Conservation (phyloP, 192 early-diverging fungal genomes). For the Anaeromyces robustus region DNA sequence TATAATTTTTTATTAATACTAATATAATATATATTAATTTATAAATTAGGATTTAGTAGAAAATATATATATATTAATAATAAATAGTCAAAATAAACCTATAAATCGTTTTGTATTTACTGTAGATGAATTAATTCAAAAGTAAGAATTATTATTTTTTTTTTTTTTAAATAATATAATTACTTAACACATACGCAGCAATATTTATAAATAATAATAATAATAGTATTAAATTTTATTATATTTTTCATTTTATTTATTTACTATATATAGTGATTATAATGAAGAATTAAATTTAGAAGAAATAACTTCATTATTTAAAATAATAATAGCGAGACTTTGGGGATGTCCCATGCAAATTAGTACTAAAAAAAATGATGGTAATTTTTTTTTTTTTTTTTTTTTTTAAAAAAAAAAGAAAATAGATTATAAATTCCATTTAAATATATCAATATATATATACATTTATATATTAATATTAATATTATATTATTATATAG, state of each 20-base stretch:
- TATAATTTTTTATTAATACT: no score
- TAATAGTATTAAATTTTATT: no score
- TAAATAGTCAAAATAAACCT: not conserved
- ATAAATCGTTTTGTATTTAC: not conserved
- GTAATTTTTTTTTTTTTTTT: no score
- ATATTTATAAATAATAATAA: no score
- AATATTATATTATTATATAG: no score
- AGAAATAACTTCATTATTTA: not conserved
- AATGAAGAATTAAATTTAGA: not conserved
- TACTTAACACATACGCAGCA: no score
- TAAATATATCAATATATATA: no score
- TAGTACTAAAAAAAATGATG: not conserved
- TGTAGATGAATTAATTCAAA: not conserved
- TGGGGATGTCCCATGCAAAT: not conserved
- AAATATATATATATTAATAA: not conserved
- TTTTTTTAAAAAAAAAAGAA: no score
- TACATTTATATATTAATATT: no score
- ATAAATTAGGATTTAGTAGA: not conserved
- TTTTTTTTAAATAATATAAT: no score
- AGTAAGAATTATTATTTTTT: not conserved
- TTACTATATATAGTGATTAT: not conserved
- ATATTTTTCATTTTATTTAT: not conserved
- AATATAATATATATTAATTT: no score
- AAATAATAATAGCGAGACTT: not conserved
- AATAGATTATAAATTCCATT: no score